Percentiles rank a stretch among this genome's conserved stretches.
Evolutionary conservation across 257 asterid species (phyloP).

Genomic region (Fraxinus cuspidata): DNA sequence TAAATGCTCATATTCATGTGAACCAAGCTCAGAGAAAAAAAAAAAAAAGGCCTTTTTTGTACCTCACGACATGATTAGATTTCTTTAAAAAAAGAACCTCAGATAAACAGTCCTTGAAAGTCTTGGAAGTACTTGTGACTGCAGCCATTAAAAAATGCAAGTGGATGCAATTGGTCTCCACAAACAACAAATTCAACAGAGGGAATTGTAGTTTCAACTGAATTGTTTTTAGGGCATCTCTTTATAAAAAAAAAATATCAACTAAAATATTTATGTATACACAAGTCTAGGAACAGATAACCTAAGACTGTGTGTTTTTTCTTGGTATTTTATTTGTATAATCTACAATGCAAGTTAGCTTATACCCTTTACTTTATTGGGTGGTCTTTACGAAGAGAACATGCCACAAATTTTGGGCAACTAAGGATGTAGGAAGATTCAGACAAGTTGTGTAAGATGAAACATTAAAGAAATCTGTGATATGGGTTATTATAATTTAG

Average conservation of each 20-base stretch:
- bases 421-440: conserved; percentile 11
- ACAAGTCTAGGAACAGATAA: conserved; percentile 30
- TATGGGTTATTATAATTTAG: background rate
- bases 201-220: conserved; percentile 13
- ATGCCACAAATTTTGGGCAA: conserved; percentile 23
- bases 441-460: conserved; percentile 5
- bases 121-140: conserved; percentile 41
- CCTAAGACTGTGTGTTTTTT: conserved; percentile 38
- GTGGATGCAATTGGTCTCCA: conserved; percentile 35
- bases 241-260: background rate
- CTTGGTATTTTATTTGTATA: conserved; percentile 19
- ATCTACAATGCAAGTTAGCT: conserved; percentile 9
- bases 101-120: conserved; percentile 32
- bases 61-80: conserved; percentile 23
- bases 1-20: background rate
- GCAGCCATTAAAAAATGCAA: conserved; percentile 29
- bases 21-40: background rate
- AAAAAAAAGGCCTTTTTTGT: background rate
- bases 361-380: conserved; percentile 1
- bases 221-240: conserved; percentile 30
- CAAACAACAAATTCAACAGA: conserved; percentile 6
- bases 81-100: conserved; percentile 35
- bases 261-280: background rate
- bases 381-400: conserved; percentile 20
- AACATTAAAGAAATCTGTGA: background rate